Evolutionary conservation across 2,329 filamentous ascomycete genomes (phyloP).

Genomic region (Orbilia ellipsospora): DNA sequence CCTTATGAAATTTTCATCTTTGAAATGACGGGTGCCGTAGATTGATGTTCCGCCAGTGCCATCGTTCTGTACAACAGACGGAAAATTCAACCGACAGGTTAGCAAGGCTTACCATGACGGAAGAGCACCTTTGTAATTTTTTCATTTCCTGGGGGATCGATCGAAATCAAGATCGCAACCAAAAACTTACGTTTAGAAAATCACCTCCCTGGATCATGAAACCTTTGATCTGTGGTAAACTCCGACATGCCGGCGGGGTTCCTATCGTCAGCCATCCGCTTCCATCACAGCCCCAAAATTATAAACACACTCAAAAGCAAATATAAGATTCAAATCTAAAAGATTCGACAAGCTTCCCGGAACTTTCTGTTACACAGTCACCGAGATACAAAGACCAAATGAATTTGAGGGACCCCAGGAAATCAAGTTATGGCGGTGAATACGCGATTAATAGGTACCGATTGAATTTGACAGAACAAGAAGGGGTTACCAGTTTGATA

Average conservation of each 20-base stretch:
- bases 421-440: not conserved
- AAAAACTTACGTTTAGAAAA: conserved; percentile 74
- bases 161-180: not conserved
- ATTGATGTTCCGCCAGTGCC: conserved; percentile 89
- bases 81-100: no score
- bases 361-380: conserved; percentile 28
- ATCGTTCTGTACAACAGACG: conserved; percentile 69
- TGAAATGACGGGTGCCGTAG: conserved; percentile 84
- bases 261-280: conserved; percentile 1
- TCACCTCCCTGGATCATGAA: conserved; percentile 99
- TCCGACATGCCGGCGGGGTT: not conserved
- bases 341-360: not conserved
- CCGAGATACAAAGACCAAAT: conserved; percentile 28
- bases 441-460: no score
- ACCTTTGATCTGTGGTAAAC: conserved; percentile 76
- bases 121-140: not conserved
- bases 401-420: not conserved
- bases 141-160: not conserved
- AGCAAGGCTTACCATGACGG: conserved; percentile 9
- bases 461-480: not conserved
- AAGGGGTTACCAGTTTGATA: conserved; percentile 9
- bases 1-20: conserved; percentile 87
- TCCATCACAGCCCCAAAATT: not conserved
- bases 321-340: not conserved
- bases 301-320: not conserved